Conservation (phyloP, 306 rosid species). For the Senna siamea region DNA sequence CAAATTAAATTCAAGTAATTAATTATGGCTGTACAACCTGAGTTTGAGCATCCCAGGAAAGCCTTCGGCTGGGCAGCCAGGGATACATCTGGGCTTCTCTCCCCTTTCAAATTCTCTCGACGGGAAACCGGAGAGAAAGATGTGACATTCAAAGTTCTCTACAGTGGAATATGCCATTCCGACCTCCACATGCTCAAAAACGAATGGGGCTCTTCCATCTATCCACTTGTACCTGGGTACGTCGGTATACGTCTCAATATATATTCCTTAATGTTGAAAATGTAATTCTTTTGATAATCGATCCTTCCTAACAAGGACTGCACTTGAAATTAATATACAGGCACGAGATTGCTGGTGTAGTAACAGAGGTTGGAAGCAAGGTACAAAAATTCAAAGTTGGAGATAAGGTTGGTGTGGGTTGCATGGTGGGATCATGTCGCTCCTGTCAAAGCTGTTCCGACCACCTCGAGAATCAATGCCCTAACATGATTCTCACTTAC, state of each 20-base stretch:
- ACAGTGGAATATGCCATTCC: conserved; percentile 64
- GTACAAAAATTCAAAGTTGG: conserved; percentile 62
- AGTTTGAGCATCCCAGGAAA: conserved; percentile 25
- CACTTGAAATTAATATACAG: too few species aligned
- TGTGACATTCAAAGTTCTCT: conserved; percentile 51
- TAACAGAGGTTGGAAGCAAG: conserved; percentile 66
- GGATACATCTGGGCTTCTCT: conserved; percentile 37
- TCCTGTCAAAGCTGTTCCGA: conserved; percentile 52
- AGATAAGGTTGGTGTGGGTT: conserved; percentile 66
- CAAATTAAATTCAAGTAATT: too few species aligned
- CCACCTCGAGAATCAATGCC: conserved; percentile 59
- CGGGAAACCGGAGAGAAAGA: conserved; percentile 51
- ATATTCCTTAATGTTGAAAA: too few species aligned
- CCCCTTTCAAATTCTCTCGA: conserved; percentile 45
- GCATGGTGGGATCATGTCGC: conserved; percentile 56
- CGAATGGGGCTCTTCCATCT: conserved; percentile 48
- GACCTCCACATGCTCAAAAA: conserved; percentile 60
- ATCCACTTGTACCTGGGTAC: conserved; percentile 62
- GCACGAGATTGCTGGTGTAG: conserved; percentile 64
- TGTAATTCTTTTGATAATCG: too few species aligned
- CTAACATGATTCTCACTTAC: conserved; percentile 46
- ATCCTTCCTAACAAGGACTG: too few species aligned
- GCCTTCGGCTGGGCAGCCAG: conserved; percentile 41
- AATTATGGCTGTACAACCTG: not conserved
- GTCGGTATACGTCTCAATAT: too few species aligned